These are phyloP conservation scores for Arthrobotrys musiformis DNA, from an alignment of 2,329 filamentous ascomycete genomes.

Conservation along the genomic window DNA sequence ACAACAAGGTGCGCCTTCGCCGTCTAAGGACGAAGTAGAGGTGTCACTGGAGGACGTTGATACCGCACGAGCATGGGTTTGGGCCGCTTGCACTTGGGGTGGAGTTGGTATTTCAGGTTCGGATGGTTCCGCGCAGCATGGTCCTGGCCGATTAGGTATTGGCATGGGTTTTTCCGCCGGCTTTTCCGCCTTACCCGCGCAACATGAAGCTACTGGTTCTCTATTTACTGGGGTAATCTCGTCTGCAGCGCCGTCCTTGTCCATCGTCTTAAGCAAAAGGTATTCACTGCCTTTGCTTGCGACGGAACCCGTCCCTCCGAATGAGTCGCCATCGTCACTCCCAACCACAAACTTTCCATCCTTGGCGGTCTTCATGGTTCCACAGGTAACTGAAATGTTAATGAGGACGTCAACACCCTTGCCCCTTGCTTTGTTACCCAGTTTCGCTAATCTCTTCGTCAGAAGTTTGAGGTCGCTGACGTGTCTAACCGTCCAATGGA, in stretches of 20 bases:
- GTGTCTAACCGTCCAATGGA: slow-evolving; percentile 52
- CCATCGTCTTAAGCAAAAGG: slow-evolving; percentile 10
- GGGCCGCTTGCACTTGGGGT: background rate
- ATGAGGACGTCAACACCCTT: slow-evolving; percentile 48
- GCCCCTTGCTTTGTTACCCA: slow-evolving; percentile 22
- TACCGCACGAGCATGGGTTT: slow-evolving; percentile 16
- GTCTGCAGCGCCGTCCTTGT: slow-evolving; percentile 6
- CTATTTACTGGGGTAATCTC: slow-evolving; percentile 34
- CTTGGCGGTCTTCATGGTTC: slow-evolving; percentile 47
- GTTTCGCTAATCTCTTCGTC: slow-evolving; percentile 39
- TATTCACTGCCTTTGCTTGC: slow-evolving; percentile 36
- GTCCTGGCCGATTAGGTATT: background rate
- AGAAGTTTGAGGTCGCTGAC: slow-evolving; percentile 49
- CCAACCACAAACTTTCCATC: slow-evolving; percentile 18
- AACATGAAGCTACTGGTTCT: background rate
- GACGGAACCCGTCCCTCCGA: background rate
- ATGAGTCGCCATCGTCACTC: slow-evolving; percentile 12
- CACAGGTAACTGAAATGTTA: slow-evolving; percentile 46
- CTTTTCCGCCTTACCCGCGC: background rate
- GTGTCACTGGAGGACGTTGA: slow-evolving; percentile 5
- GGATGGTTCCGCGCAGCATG: background rate
- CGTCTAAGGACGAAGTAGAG: slow-evolving; percentile 5
- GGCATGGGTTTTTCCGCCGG: background rate
- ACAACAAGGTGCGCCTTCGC: slow-evolving; percentile 20
- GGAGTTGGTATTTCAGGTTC: background rate